These are phyloP conservation scores for Theileria sp. DNA, from an alignment of 169 alveolate species.

Conservation along the genomic window DNA sequence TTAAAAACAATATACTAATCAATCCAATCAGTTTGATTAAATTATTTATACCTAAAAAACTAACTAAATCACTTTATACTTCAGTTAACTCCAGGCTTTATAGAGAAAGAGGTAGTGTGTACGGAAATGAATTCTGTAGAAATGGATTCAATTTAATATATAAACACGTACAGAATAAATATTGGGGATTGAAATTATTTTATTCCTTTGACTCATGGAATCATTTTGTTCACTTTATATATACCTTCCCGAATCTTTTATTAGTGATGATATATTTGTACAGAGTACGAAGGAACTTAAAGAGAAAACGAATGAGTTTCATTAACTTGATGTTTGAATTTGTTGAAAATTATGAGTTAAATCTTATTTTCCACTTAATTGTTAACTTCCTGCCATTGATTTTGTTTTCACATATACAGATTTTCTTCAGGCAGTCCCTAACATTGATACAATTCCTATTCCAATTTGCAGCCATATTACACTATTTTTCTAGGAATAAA, in stretches of 20 bases:
- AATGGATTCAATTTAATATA: constrained; percentile 57
- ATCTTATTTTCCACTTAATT: constrained; percentile 33
- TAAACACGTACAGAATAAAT: constrained; percentile 64
- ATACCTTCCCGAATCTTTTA: neutral
- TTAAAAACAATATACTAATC: neutral
- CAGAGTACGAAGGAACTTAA: neutral
- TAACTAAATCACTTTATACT: neutral
- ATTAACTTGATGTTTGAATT: neutral
- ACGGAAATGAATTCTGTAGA: neutral
- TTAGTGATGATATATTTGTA: neutral
- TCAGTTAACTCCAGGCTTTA: neutral
- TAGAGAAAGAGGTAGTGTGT: neutral
- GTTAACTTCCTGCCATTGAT: constrained; percentile 28
- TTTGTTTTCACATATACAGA: constrained; percentile 43
- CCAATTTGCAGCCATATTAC: constrained; percentile 19
- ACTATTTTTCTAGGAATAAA: constrained; percentile 4
- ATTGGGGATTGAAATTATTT: constrained; percentile 71
- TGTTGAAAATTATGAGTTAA: neutral
- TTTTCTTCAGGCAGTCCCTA: constrained; percentile 47
- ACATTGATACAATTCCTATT: constrained; percentile 25
- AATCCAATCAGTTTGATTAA: neutral
- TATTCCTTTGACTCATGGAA: constrained; percentile 15
- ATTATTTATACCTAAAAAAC: neutral
- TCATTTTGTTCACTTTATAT: neutral
- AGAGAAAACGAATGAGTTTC: neutral